Percentiles rank a stretch among this genome's conserved stretches.
Conservation (phyloP, 805 yeast species). For the Martiniozyma abietophila region DNA sequence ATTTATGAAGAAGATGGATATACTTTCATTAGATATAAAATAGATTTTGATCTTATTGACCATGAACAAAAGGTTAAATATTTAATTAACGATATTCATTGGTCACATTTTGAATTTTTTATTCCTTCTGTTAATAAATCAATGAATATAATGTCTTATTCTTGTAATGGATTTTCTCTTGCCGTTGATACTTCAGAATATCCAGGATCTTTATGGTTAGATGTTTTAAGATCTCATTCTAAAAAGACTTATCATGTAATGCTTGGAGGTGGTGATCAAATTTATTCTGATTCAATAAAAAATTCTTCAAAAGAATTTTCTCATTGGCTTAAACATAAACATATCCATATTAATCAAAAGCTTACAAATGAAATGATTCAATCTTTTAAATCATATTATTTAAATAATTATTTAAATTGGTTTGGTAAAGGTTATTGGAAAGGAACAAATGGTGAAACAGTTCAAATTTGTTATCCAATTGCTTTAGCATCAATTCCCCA, state of each 20-base stretch:
- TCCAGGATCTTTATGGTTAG: conserved; percentile 78
- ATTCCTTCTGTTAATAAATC: conserved; percentile 56
- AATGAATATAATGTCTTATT: conserved; percentile 75
- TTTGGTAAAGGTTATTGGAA: conserved; percentile 84
- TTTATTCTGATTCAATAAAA: conserved; percentile 79
- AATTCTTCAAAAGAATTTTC: conserved; percentile 41
- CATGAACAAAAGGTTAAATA: conserved; percentile 60
- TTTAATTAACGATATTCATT: conserved; percentile 37
- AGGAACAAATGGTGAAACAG: conserved; percentile 56
- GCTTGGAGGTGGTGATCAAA: conserved; percentile 97
- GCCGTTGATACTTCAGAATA: conserved; percentile 57
- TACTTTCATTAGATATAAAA: conserved; percentile 57
- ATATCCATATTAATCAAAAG: conserved; percentile 31
- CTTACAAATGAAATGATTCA: conserved; percentile 38
- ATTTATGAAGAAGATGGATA: conserved; percentile 37
- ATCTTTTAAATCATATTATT: conserved; percentile 58
- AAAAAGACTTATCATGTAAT: conserved; percentile 66
- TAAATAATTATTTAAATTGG: conserved; percentile 75
- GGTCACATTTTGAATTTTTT: conserved; percentile 47
- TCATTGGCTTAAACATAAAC: conserved; percentile 54
- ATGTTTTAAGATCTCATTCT: conserved; percentile 63
- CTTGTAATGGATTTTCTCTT: conserved; percentile 87
- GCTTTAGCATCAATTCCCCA: conserved; percentile 81
- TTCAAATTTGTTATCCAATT: conserved; percentile 58
- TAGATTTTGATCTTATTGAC: conserved; percentile 38